phyloP scores from a whole-genome alignment of 2,329 filamentous ascomycete genomes.

The Colletotrichum gigasporum region DNA sequence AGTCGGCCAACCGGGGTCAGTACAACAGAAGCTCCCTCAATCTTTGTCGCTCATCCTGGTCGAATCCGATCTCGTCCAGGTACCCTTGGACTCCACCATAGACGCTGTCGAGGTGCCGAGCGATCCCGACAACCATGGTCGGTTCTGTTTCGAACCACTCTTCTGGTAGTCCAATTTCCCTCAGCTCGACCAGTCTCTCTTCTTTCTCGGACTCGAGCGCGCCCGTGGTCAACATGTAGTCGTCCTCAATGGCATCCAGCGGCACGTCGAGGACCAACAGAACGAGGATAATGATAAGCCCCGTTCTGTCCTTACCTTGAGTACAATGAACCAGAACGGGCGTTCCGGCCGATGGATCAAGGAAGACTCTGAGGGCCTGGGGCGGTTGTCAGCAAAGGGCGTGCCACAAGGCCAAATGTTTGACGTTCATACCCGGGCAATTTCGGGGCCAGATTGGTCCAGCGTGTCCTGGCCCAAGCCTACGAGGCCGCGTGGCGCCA shows the following conservation, averaged over 20 bases:
- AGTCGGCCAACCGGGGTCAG: slow-evolving; percentile 36
- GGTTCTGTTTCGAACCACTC: slow-evolving; percentile 75
- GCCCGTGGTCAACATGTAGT: slow-evolving; percentile 75
- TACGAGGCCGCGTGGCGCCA: slow-evolving; percentile 76
- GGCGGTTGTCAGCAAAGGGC: neutral
- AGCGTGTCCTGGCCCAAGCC: slow-evolving; percentile 77
- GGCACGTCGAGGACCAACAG: slow-evolving; percentile 71
- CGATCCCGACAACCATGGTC: slow-evolving; percentile 70
- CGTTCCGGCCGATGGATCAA: slow-evolving; percentile 55
- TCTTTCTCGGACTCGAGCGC: slow-evolving; percentile 69
- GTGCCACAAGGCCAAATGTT: neutral
- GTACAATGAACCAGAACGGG: slow-evolving; percentile 85
- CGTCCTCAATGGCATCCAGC: slow-evolving; percentile 68
- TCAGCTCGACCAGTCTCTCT: slow-evolving; percentile 73
- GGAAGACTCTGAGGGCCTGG: slow-evolving; percentile 58
- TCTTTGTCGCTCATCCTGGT: slow-evolving; percentile 48
- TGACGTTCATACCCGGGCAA: slow-evolving; percentile 53
- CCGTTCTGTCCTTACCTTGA: slow-evolving; percentile 88
- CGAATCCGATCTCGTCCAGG: slow-evolving; percentile 70
- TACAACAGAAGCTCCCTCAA: slow-evolving; percentile 54
- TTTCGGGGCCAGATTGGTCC: slow-evolving; percentile 71
- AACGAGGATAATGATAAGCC: slow-evolving; percentile 74
- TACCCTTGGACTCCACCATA: slow-evolving; percentile 77
- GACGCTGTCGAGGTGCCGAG: slow-evolving; percentile 63
- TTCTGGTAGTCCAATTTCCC: slow-evolving; percentile 75